Percentiles rank a stretch among this genome's conserved stretches.
phyloP scores from a whole-genome alignment of 2,329 filamentous ascomycete genomes.

The Mycogone perniciosa region DNA sequence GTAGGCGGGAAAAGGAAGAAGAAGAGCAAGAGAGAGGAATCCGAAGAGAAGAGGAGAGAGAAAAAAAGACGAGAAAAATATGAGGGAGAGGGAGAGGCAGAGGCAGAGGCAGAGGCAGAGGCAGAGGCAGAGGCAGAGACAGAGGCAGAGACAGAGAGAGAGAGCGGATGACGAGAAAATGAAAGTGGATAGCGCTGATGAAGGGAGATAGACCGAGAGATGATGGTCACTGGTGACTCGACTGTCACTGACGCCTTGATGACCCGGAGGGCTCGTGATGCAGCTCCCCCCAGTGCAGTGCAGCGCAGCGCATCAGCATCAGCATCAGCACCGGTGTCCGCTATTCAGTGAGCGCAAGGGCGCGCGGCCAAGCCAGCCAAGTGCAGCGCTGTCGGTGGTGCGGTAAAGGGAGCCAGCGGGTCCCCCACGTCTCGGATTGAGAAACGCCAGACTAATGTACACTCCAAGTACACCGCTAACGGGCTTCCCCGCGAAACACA shows the following conservation, averaged over 20 bases:
- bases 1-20: not conserved
- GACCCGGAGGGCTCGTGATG: conserved; percentile 12
- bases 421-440: not conserved
- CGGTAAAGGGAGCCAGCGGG: not conserved
- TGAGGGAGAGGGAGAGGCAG: conserved; percentile 10
- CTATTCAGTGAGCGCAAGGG: not conserved
- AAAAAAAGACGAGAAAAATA: conserved; percentile 6
- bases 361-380: not conserved
- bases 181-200: conserved; percentile 6
- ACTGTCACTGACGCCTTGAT: conserved; percentile 10
- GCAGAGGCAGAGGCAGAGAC: conserved; percentile 1
- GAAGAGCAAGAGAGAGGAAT: not conserved
- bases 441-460: not conserved
- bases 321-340: not conserved
- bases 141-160: conserved; percentile 4
- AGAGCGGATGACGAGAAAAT: conserved; percentile 11
- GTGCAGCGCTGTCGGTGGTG: not conserved
- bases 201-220: conserved; percentile 3
- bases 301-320: not conserved
- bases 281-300: not conserved
- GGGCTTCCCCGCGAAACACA: conserved; percentile 11
- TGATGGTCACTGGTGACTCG: conserved; percentile 2
- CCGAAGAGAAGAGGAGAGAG: not conserved
- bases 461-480: conserved; percentile 10
- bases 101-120: conserved; percentile 9